Percentiles rank a stretch among this genome's conserved stretches.
These are phyloP conservation scores for Albifimbria verrucaria DNA, from an alignment of 2,329 filamentous ascomycete genomes.

Conservation along the genomic window DNA sequence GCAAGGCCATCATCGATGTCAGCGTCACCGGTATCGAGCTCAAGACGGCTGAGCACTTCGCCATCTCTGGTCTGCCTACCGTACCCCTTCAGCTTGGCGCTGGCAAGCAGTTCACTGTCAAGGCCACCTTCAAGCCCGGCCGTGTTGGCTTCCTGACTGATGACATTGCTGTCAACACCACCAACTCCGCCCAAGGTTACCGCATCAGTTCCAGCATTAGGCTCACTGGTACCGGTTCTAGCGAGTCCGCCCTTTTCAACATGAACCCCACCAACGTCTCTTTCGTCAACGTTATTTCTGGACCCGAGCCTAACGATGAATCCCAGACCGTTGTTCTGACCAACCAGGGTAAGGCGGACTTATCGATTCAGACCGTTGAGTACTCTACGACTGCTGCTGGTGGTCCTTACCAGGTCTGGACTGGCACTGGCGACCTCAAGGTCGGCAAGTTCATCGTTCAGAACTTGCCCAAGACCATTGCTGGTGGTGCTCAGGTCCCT, in stretches of 20 bases:
- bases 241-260: conserved; percentile 39
- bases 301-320: conserved; percentile 31
- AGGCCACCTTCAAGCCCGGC: conserved; percentile 25
- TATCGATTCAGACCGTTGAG: conserved; percentile 41
- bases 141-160: conserved; percentile 45
- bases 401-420: conserved; percentile 41
- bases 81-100: conserved; percentile 25
- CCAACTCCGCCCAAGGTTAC: conserved; percentile 42
- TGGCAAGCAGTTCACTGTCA: conserved; percentile 38
- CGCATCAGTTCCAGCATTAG: conserved; percentile 42
- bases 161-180: conserved; percentile 45
- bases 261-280: conserved; percentile 45
- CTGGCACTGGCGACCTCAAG: conserved; percentile 29
- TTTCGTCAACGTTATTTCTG: conserved; percentile 47
- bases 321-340: conserved; percentile 42
- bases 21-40: conserved; percentile 36
- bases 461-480: conserved; percentile 42
- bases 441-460: conserved; percentile 47
- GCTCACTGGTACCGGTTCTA: conserved; percentile 47
- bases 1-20: conserved; percentile 42
- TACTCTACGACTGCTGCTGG: conserved; percentile 40
- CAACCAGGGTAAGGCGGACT: conserved; percentile 45
- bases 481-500: conserved; percentile 32
- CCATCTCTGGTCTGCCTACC: conserved; percentile 30
- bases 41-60: conserved; percentile 29